These are phyloP conservation scores for Aphelidium insulamus DNA, from an alignment of 371 early-diverging fungal species.

Conservation along the genomic window DNA sequence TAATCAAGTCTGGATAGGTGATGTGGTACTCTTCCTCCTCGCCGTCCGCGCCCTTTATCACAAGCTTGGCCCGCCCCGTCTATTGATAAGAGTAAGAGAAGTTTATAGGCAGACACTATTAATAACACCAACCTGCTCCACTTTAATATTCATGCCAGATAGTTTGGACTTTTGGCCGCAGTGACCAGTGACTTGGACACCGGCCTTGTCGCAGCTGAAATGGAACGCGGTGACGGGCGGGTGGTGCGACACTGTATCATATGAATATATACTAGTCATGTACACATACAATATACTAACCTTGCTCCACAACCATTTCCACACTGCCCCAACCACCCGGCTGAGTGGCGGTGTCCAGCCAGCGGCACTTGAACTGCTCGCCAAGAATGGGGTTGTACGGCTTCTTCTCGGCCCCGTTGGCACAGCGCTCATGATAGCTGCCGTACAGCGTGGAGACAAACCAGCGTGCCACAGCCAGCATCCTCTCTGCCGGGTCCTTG, in stretches of 20 bases:
- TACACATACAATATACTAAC: constrained; percentile 15
- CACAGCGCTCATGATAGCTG: constrained; percentile 36
- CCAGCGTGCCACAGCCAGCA: constrained; percentile 45
- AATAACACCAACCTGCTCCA: constrained; percentile 52
- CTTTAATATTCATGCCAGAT: constrained; percentile 44
- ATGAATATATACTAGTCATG: too few species aligned
- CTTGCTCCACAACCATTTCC: constrained; percentile 42
- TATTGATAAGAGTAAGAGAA: too few species aligned
- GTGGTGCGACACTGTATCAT: constrained; percentile 27
- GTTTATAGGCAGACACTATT: too few species aligned
- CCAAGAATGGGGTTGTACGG: constrained; percentile 71
- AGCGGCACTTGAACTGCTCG: constrained; percentile 44
- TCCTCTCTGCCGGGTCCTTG: constrained; percentile 33
- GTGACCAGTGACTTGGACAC: constrained; percentile 43
- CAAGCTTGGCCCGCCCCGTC: constrained; percentile 15
- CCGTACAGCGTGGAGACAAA: constrained; percentile 55
- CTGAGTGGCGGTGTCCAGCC: constrained; percentile 23
- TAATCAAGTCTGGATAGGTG: constrained; percentile 45
- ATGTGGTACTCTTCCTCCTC: constrained; percentile 40
- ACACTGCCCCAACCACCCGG: constrained; percentile 16
- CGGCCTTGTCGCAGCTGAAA: constrained; percentile 40
- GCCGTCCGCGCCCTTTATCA: constrained; percentile 25
- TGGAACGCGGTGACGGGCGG: constrained; percentile 43
- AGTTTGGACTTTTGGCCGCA: constrained; percentile 63
- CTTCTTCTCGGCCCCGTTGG: constrained; percentile 46